Percentiles rank a stretch among this genome's conserved stretches.
These are phyloP conservation scores for Diplogelasinospora grovesii DNA, from an alignment of 495 filamentous ascomycete genomes.

Conservation along the genomic window DNA sequence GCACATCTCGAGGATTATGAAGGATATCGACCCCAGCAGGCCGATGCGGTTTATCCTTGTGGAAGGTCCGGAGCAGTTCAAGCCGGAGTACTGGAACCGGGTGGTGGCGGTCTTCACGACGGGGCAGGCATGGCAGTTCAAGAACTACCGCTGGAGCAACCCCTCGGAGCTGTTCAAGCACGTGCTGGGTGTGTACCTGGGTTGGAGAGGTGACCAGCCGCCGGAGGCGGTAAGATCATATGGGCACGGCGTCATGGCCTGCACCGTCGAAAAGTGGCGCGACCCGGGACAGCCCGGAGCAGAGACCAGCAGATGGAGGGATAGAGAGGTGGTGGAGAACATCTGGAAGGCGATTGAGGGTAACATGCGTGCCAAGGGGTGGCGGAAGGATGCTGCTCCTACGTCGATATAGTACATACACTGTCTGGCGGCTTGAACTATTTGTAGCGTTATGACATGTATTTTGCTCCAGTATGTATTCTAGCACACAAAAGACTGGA, in stretches of 20 bases:
- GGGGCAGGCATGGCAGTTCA: slow-evolving; percentile 97
- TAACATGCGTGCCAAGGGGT: slow-evolving; percentile 79
- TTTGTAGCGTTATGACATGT: too few species aligned
- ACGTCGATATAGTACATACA: slow-evolving; percentile 33
- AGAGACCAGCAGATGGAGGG: slow-evolving; percentile 70
- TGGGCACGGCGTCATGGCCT: slow-evolving; percentile 73
- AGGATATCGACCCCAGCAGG: slow-evolving; percentile 61
- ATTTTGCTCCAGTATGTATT: too few species aligned
- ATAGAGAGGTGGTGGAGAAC: slow-evolving; percentile 86
- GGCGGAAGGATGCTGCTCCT: slow-evolving; percentile 62
- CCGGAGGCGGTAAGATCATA: slow-evolving; percentile 72
- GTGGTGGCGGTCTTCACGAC: slow-evolving; percentile 98
- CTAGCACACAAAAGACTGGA: too few species aligned
- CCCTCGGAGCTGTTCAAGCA: slow-evolving; percentile 85
- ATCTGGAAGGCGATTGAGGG: slow-evolving; percentile 90
- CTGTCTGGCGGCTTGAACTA: too few species aligned
- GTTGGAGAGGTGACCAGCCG: slow-evolving; percentile 78
- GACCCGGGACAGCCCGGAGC: slow-evolving; percentile 41
- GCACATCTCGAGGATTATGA: slow-evolving; percentile 72
- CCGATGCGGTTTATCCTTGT: slow-evolving; percentile 92
- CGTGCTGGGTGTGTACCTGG: slow-evolving; percentile 79
- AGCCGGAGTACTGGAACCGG: slow-evolving; percentile 94
- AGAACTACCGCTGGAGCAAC: slow-evolving; percentile 92
- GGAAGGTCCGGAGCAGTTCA: slow-evolving; percentile 87
- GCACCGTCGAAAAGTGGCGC: slow-evolving; percentile 73